Evolutionary conservation across 257 asterid genomes (phyloP).

Genomic region (Ophiorrhiza pumila): DNA sequence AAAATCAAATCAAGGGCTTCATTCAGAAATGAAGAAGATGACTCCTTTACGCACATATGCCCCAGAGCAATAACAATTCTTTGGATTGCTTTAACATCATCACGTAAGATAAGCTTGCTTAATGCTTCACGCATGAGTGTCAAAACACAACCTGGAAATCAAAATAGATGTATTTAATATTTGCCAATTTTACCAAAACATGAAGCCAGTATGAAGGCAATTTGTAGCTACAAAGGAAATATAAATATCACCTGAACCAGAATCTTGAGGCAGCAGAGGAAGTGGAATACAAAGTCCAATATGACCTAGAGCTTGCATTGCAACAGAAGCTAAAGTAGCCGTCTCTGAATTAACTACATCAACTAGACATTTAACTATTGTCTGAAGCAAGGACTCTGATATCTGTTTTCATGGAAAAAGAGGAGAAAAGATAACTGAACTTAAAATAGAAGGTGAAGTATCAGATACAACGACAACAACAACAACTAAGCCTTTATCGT

Average conservation of each 20-base stretch:
- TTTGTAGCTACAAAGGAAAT: slow-evolving; percentile 11
- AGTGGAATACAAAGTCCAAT: slow-evolving; percentile 77
- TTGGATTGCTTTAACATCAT: slow-evolving; percentile 89
- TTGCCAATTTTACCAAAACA: not conserved
- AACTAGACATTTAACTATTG: slow-evolving; percentile 69
- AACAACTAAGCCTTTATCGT: too few relatives aligned
- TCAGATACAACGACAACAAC: too few relatives aligned
- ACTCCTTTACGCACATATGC: slow-evolving; percentile 81
- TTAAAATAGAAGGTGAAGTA: not conserved
- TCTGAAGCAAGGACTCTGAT: slow-evolving; percentile 65
- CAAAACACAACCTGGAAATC: slow-evolving; percentile 64
- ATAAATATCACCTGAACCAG: slow-evolving; percentile 53
- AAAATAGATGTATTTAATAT: slow-evolving; percentile 7
- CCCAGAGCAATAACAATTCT: slow-evolving; percentile 79
- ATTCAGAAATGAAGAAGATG: slow-evolving; percentile 53
- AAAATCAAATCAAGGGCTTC: slow-evolving; percentile 81
- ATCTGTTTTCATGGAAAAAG: slow-evolving; percentile 44
- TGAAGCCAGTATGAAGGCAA: slow-evolving; percentile 1
- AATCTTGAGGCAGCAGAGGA: slow-evolving; percentile 62
- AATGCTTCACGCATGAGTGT: slow-evolving; percentile 53
- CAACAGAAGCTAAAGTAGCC: slow-evolving; percentile 73
- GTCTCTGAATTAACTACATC: slow-evolving; percentile 64
- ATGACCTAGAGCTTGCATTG: slow-evolving; percentile 94
- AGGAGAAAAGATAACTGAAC: not conserved
- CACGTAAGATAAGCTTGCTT: slow-evolving; percentile 72